Percentiles rank a stretch among this genome's conserved stretches.
phyloP scores from a whole-genome alignment of 345 rosid genomes.

The Odontarrhena argentea region DNA sequence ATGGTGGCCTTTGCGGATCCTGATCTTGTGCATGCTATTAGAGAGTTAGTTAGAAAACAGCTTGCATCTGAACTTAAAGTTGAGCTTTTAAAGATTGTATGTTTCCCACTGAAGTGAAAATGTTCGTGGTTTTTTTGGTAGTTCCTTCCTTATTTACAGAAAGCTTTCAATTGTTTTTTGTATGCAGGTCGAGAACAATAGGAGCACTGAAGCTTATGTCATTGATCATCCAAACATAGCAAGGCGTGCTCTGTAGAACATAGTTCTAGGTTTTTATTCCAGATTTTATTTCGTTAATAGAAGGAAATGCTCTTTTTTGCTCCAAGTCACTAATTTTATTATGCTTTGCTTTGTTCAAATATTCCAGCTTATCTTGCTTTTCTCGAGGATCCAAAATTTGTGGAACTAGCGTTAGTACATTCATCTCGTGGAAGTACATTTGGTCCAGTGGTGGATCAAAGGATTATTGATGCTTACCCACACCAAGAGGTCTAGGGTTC shows the following conservation, averaged over 20 bases:
- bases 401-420: constrained; percentile 50
- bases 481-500: no score
- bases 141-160: background rate
- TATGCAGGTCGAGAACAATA: constrained; percentile 68
- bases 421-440: no score
- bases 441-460: no score
- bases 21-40: constrained; percentile 56
- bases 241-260: constrained; percentile 81
- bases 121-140: background rate
- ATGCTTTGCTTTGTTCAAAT: constrained; percentile 19
- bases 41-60: constrained; percentile 45
- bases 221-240: constrained; percentile 87
- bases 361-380: constrained; percentile 79
- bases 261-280: constrained; percentile 65
- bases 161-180: background rate
- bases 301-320: constrained; percentile 2
- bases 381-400: constrained; percentile 62
- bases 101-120: background rate
- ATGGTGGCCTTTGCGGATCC: constrained; percentile 89
- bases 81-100: no score
- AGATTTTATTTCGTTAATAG: background rate
- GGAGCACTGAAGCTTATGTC: constrained; percentile 72
- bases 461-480: no score
- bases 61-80: no score
- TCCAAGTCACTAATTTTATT: constrained; percentile 26